Conservation (phyloP, 2,329 filamentous ascomycete species). For the Ophiostoma sp. region DNA sequence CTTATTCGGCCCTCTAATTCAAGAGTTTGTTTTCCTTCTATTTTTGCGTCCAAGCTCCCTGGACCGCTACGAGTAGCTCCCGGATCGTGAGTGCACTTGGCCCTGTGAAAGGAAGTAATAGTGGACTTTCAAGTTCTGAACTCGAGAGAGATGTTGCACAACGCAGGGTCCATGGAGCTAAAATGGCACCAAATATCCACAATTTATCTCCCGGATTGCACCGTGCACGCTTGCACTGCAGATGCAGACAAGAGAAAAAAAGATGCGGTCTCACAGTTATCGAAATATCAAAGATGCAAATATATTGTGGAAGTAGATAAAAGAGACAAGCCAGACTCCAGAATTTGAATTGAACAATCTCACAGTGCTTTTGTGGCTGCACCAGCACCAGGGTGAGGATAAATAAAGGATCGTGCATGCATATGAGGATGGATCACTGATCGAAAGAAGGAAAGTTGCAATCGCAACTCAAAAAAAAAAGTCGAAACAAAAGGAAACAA, state of each 20-base stretch:
- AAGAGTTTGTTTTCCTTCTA: not conserved
- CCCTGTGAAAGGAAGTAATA: not conserved
- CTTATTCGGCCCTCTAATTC: not conserved
- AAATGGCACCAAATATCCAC: not conserved
- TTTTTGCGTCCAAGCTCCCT: not conserved
- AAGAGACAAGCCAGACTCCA: not conserved
- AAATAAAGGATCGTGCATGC: not conserved
- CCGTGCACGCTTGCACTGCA: not conserved
- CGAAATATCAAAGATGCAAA: not conserved
- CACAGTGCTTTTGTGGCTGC: not conserved
- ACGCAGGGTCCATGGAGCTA: not conserved
- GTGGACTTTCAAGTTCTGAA: not conserved
- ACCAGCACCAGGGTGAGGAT: not conserved
- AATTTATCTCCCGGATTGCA: slow-evolving; percentile 17
- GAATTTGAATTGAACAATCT: not conserved
- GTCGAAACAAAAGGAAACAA: slow-evolving; percentile 6
- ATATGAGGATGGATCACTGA: not conserved
- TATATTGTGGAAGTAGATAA: not conserved
- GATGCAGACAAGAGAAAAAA: not conserved
- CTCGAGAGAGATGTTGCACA: not conserved
- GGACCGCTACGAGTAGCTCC: not conserved
- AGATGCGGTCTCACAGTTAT: not conserved
- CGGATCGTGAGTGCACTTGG: not conserved
- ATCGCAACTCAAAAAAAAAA: not conserved
- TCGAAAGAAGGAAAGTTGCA: not conserved